phyloP scores from a whole-genome alignment of 768 basidiomycete genomes.

The Trametes elegans region DNA sequence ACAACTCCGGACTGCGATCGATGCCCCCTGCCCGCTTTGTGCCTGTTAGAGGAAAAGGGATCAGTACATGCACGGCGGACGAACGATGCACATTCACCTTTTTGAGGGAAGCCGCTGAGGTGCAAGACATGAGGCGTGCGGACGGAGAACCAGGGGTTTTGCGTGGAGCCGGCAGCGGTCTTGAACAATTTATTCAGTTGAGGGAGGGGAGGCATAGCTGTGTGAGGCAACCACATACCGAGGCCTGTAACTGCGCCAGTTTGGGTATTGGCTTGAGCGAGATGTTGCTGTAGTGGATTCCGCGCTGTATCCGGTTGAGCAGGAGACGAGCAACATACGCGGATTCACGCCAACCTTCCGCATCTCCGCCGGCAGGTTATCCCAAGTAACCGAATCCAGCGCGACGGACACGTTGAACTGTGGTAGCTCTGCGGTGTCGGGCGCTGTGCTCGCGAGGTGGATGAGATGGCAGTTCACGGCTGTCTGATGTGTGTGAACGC shows the following conservation, averaged over 20 bases:
- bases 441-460: conserved; percentile 57
- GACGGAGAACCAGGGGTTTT: conserved; percentile 58
- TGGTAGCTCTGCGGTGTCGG: conserved; percentile 55
- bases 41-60: conserved; percentile 1
- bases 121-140: conserved; percentile 44
- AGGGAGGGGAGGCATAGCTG: background rate
- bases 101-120: conserved; percentile 47
- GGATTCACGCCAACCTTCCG: conserved; percentile 46
- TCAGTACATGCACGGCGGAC: background rate
- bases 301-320: conserved; percentile 41
- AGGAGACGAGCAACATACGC: background rate
- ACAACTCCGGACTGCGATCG: conserved; percentile 12
- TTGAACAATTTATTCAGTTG: conserved; percentile 20
- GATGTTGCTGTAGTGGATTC: conserved; percentile 56
- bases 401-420: conserved; percentile 43
- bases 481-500: conserved; percentile 7
- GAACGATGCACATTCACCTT: conserved; percentile 27
- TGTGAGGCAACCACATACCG: conserved; percentile 43
- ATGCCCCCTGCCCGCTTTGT: conserved; percentile 16
- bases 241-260: conserved; percentile 49
- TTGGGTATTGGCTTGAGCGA: conserved; percentile 43
- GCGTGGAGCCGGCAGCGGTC: conserved; percentile 35
- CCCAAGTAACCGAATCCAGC: conserved; percentile 47
- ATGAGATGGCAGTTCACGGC: conserved; percentile 37
- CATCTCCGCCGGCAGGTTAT: conserved; percentile 56